These are phyloP conservation scores for Aspergillus sp. DNA, from an alignment of 2,329 filamentous ascomycete species.

Conservation along the genomic window DNA sequence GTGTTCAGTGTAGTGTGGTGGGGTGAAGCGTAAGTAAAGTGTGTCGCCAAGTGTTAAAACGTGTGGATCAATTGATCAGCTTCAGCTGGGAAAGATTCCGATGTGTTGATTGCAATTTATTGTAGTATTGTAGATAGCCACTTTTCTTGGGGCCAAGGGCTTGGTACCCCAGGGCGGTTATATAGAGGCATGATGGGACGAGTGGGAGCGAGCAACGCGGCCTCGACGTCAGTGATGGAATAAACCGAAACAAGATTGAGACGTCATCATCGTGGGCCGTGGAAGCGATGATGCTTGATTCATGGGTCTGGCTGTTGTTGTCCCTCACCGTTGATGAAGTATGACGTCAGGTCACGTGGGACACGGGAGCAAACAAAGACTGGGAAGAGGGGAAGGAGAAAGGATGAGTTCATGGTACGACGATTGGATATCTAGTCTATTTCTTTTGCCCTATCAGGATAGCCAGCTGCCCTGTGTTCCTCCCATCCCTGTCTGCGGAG, in stretches of 20 bases:
- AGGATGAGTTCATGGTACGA: conserved; percentile 3
- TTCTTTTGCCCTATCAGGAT: conserved; percentile 17
- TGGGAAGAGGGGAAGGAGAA: not conserved
- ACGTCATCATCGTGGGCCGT: conserved; percentile 4
- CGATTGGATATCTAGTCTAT: conserved; percentile 19
- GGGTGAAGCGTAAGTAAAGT: not conserved
- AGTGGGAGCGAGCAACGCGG: not conserved
- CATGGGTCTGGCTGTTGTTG: conserved; percentile 1
- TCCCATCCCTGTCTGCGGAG: not conserved
- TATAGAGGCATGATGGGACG: conserved; percentile 8
- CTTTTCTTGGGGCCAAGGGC: conserved; percentile 4
- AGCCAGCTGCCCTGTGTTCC: conserved; percentile 20
- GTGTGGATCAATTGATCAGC: not conserved
- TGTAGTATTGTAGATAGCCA: not conserved
- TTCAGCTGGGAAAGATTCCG: not conserved
- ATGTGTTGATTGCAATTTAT: not conserved
- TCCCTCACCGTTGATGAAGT: not conserved
- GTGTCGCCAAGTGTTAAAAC: conserved; percentile 1
- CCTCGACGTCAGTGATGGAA: conserved; percentile 7
- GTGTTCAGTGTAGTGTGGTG: not conserved
- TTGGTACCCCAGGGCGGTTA: conserved; percentile 3
- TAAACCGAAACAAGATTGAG: conserved; percentile 2
- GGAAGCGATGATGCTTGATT: conserved; percentile 5
- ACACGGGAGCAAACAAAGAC: not conserved
- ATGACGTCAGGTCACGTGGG: conserved; percentile 14